Conservation (phyloP, 2,329 filamentous ascomycete genomes). For the Cadophora luteo-olivacea region DNA sequence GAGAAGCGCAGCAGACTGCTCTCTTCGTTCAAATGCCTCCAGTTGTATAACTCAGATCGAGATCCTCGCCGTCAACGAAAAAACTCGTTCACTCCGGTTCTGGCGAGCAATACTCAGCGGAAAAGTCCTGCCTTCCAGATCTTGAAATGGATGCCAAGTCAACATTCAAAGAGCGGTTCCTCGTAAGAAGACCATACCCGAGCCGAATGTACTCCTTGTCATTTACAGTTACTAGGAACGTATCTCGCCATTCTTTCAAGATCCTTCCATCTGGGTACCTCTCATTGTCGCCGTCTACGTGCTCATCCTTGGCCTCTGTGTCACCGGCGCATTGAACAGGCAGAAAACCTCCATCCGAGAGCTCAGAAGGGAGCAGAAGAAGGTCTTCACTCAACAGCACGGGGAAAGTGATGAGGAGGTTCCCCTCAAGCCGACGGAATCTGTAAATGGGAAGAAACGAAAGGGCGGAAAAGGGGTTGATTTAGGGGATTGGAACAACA, state of each 20-base stretch:
- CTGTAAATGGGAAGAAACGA: background rate
- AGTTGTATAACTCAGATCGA: background rate
- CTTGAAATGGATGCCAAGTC: background rate
- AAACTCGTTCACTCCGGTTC: background rate
- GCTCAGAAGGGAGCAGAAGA: slow-evolving; percentile 23
- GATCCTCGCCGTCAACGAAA: background rate
- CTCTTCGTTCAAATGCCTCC: background rate
- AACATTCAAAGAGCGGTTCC: slow-evolving; percentile 7
- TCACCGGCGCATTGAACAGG: slow-evolving; percentile 27
- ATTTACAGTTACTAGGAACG: slow-evolving; percentile 13
- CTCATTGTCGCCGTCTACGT: slow-evolving; percentile 30
- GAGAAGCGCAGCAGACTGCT: background rate
- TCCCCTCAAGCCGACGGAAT: background rate
- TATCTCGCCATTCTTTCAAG: slow-evolving; percentile 21
- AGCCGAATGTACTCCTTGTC: background rate
- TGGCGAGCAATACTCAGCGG: background rate
- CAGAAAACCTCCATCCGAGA: slow-evolving; percentile 21
- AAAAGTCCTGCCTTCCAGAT: no score
- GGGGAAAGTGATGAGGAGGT: background rate
- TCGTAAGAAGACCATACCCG: background rate
- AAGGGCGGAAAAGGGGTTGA: background rate
- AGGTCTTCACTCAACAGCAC: background rate
- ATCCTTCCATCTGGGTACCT: slow-evolving; percentile 26
- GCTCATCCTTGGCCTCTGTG: slow-evolving; percentile 26
- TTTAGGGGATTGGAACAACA: background rate